Evolutionary conservation across 179 eudicot species (phyloP).

Genomic region (Beta macrorhiza): DNA sequence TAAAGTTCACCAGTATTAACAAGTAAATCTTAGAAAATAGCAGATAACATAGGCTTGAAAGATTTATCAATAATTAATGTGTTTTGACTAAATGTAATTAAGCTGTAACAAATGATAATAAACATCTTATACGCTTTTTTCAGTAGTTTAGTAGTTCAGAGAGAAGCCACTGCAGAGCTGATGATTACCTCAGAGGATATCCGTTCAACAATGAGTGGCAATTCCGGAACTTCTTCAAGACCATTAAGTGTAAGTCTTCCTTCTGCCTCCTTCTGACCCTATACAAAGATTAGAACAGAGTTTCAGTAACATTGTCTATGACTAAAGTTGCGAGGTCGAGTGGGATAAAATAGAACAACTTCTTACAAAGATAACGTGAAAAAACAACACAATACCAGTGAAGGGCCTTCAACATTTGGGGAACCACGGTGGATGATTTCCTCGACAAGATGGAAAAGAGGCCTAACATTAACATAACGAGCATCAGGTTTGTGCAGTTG

Average conservation of each 20-base stretch:
- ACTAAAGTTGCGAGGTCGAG: background rate
- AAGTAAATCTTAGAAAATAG: background rate
- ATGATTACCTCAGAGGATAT: conserved; percentile 48
- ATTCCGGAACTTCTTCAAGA: conserved; percentile 43
- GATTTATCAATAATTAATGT: background rate
- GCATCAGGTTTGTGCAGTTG: conserved; percentile 55
- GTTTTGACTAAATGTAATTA: background rate
- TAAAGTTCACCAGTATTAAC: background rate
- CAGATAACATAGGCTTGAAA: background rate
- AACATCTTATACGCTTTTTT: background rate
- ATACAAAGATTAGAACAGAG: background rate
- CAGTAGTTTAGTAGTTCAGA: background rate
- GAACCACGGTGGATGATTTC: conserved; percentile 47
- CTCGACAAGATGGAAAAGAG: conserved; percentile 51
- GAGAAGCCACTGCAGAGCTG: too few relatives aligned
- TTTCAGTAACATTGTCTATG: too few relatives aligned
- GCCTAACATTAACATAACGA: conserved; percentile 45
- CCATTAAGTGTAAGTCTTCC: conserved; percentile 26
- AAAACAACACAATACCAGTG: conserved; percentile 18
- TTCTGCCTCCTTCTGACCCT: conserved; percentile 25
- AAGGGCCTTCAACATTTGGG: conserved; percentile 26
- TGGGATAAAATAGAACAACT: background rate
- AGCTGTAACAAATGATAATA: background rate
- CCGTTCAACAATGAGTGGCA: conserved; percentile 44
- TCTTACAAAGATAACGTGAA: background rate